Base-by-base conservation (phyloP, 768 basidiomycete genomes). In the Chalciporus chontae region DNA sequence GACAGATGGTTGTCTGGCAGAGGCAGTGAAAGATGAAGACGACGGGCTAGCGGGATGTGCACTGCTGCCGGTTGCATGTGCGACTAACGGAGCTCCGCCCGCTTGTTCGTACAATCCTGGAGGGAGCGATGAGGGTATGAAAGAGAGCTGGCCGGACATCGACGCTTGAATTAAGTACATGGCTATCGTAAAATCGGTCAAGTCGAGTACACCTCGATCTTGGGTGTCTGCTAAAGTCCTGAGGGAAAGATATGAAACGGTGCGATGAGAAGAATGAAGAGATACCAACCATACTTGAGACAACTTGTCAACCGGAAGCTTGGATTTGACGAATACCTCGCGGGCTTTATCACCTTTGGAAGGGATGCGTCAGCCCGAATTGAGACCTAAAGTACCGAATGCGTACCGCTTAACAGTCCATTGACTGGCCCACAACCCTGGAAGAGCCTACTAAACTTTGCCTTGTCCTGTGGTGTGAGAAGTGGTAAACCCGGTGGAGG, bases 201-300 rank as follows among this genome's bases (percentile, higher is more conserved):
- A 73, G 66, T 99, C 96, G 52, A 99, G 83, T 11, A 78, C 73
- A 45, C 96, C 95, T 53, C 96, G 80, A 57, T 88, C 81, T 69
- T 94, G 89, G 4, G 94, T 94, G 68, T 99, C 96, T n/a, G 94
- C 88, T 34, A 99, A 79, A 55, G 78, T 86, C 94, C 94, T 96
- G 59, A 3, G 43, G 44, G 36, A 37, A 34, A 44, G 17, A 29
- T 45, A 40, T 23, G 18, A 48, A 47, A 6, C 38, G 10, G 32
- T 18, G 11, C 18, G n/a, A 19, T 14, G 23, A 26, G n/a, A 24
- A 46, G 10, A 47, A 8, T 17, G 7, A 45, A 23, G 45, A 26
- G 23, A 49, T 17, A 62, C 81, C 47, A 51, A 91, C 95, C 96
- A 99, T 71, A 98, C 94, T 65, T 92, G 88, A 29, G 87, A 83